Percentiles rank a stretch among this genome's conserved stretches.
Conservation (phyloP, 83 land plant genomes). For the Picea mariana region DNA sequence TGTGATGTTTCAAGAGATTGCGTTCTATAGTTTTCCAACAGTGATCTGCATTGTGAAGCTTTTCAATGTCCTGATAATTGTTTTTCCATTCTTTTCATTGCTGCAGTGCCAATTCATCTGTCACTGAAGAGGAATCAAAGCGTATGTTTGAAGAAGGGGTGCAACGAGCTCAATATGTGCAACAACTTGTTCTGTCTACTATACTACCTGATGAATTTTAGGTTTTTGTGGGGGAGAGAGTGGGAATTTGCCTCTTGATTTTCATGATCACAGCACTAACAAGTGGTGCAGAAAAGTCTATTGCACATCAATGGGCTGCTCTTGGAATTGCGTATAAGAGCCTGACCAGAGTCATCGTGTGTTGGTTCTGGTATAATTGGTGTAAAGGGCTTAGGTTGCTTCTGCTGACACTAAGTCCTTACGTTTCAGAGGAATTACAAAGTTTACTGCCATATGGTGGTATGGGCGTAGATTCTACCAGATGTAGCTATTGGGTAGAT, state of each 20-base stretch:
- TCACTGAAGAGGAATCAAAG: conserved; percentile 15
- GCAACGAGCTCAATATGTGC: conserved; percentile 32
- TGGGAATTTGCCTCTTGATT: neutral
- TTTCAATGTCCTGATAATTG: no score
- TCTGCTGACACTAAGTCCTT: no score
- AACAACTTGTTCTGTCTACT: conserved; percentile 35
- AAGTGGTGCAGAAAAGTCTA: neutral
- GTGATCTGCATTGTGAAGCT: no score
- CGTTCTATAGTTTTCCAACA: no score
- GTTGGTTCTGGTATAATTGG: neutral
- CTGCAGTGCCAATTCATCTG: neutral
- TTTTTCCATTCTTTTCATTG: no score
- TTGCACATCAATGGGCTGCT: neutral
- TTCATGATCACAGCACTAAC: neutral
- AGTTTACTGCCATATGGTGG: no score
- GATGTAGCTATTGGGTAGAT: no score
- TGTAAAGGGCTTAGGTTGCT: no score
- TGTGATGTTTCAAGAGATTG: no score
- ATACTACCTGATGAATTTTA: conserved; percentile 16
- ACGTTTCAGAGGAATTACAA: no score
- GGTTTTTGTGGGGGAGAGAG: neutral
- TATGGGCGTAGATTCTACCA: no score
- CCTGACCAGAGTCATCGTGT: neutral
- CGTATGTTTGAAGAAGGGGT: conserved; percentile 25
- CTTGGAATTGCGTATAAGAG: conserved; percentile 3